Evolutionary conservation across 2,329 filamentous ascomycete species (phyloP).

Genomic region (Akanthomyces lecanii): DNA sequence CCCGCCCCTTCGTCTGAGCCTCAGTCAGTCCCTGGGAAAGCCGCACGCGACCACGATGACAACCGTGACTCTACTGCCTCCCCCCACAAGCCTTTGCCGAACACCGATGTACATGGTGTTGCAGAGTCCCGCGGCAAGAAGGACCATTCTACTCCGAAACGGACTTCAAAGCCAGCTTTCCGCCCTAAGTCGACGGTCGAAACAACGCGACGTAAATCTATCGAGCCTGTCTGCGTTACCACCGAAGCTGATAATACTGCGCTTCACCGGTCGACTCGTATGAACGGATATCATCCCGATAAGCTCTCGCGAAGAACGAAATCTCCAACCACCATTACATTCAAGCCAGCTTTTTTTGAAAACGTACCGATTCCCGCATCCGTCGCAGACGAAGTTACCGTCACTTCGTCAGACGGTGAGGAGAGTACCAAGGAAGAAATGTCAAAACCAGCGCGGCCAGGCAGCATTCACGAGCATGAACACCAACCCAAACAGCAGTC

Average conservation of each 20-base stretch:
- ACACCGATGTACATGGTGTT: background rate
- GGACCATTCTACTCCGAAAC: slow-evolving; percentile 2
- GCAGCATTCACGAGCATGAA: background rate
- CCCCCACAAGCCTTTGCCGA: background rate
- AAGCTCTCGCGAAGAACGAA: slow-evolving; percentile 27
- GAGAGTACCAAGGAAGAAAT: slow-evolving; percentile 15
- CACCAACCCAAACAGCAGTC: background rate
- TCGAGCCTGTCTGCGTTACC: slow-evolving; percentile 20
- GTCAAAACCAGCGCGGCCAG: background rate
- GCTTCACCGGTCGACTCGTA: slow-evolving; percentile 28
- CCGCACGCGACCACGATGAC: slow-evolving; percentile 6
- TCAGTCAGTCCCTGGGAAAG: background rate
- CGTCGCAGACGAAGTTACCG: slow-evolving; percentile 20
- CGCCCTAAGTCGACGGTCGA: slow-evolving; percentile 19
- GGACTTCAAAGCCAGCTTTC: slow-evolving; percentile 22
- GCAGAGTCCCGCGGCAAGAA: slow-evolving; percentile 3
- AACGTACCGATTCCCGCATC: slow-evolving; percentile 29
- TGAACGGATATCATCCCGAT: slow-evolving; percentile 31
- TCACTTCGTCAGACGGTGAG: slow-evolving; percentile 20
- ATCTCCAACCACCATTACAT: slow-evolving; percentile 24
- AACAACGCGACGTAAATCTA: slow-evolving; percentile 18
- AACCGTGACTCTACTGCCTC: background rate
- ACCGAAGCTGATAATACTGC: slow-evolving; percentile 25
- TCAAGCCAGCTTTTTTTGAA: slow-evolving; percentile 36
- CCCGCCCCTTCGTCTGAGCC: background rate